Evolutionary conservation across 208 protist species (phyloP).

Genomic region (Porcisia hertigi): DNA sequence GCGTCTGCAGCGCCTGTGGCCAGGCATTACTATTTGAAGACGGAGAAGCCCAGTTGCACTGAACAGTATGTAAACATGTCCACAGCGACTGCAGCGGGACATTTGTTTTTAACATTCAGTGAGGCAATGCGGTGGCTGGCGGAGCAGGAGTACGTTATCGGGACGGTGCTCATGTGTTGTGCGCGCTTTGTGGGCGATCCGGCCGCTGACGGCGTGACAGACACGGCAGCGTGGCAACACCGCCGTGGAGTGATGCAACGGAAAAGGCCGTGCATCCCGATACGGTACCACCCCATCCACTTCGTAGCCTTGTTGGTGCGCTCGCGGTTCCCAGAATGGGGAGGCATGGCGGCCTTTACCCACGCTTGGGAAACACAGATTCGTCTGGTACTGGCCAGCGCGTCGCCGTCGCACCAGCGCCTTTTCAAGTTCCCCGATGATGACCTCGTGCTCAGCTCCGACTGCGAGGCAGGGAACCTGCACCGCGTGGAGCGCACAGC

Average conservation of each 20-base stretch:
- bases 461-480: slow-evolving; percentile 82
- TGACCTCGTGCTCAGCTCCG: slow-evolving; percentile 62
- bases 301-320: slow-evolving; percentile 47
- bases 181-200: slow-evolving; percentile 37
- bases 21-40: slow-evolving; percentile 18
- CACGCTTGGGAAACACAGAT: slow-evolving; percentile 77
- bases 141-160: slow-evolving; percentile 88
- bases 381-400: slow-evolving; percentile 61
- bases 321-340: slow-evolving; percentile 56
- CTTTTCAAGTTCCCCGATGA: slow-evolving; percentile 53
- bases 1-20: background rate
- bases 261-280: slow-evolving; percentile 46
- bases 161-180: slow-evolving; percentile 66
- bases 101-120: slow-evolving; percentile 52
- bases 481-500: slow-evolving; percentile 68
- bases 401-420: slow-evolving; percentile 66
- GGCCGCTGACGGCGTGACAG: slow-evolving; percentile 17
- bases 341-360: slow-evolving; percentile 46
- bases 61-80: slow-evolving; percentile 27
- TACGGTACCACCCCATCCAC: slow-evolving; percentile 57
- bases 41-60: slow-evolving; percentile 25
- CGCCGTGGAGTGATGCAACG: slow-evolving; percentile 23
- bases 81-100: slow-evolving; percentile 13
- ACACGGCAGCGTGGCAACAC: slow-evolving; percentile 16
- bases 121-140: slow-evolving; percentile 77